These are phyloP conservation scores for Hypoxylon sp. DNA, from an alignment of 2,329 filamentous ascomycete species.

Conservation along the genomic window DNA sequence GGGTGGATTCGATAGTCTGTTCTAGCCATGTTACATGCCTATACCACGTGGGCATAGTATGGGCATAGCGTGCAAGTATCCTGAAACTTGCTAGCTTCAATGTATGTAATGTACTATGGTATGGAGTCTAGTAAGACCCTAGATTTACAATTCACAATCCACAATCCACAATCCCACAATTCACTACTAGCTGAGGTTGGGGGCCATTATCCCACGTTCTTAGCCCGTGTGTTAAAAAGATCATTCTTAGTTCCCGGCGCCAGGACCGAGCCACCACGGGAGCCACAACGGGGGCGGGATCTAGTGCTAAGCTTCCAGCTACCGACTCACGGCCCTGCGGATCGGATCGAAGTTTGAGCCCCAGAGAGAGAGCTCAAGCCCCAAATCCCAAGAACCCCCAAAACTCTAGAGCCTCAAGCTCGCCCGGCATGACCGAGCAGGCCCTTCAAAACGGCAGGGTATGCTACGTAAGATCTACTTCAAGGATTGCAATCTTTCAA, in stretches of 20 bases:
- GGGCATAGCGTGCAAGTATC: not conserved
- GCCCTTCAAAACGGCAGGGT: slow-evolving; percentile 7
- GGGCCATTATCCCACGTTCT: slow-evolving; percentile 1
- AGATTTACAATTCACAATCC: not conserved
- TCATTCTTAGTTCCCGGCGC: slow-evolving; percentile 11
- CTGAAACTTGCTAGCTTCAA: not conserved
- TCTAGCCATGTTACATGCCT: slow-evolving; percentile 15
- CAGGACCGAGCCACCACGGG: slow-evolving; percentile 16
- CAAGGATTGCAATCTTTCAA: slow-evolving; percentile 4
- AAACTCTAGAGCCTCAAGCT: slow-evolving; percentile 1
- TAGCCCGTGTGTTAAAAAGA: not conserved
- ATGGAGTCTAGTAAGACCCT: not conserved
- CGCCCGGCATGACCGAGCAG: not conserved
- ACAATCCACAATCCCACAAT: not conserved
- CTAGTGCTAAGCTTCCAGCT: slow-evolving; percentile 3
- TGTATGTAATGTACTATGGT: not conserved
- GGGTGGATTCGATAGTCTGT: slow-evolving; percentile 17
- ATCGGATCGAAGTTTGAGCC: slow-evolving; percentile 16
- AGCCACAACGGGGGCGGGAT: slow-evolving; percentile 2
- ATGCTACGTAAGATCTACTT: slow-evolving; percentile 16
- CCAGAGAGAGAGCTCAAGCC: not conserved
- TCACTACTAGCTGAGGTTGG: not conserved
- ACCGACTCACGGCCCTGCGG: slow-evolving; percentile 5
- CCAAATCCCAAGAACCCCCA: not conserved
- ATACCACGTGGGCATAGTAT: not conserved